phyloP scores from a whole-genome alignment of 2,329 filamentous ascomycete genomes.

The Paraphaeosphaeria sporulosa region DNA sequence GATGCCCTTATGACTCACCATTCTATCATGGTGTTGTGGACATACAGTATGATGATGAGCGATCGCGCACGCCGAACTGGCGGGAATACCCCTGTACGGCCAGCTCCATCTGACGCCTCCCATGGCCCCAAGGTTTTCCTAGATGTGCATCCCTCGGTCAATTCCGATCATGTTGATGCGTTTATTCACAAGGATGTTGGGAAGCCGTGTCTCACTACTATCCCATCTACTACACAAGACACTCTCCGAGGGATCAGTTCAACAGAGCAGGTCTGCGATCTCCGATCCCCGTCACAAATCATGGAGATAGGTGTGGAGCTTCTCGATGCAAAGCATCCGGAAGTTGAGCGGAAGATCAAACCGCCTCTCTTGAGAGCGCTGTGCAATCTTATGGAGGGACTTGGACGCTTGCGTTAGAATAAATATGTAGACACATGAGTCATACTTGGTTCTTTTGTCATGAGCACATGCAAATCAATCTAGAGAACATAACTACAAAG shows the following conservation, averaged over 20 bases:
- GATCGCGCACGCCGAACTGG: conserved; percentile 26
- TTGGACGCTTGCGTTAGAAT: not conserved
- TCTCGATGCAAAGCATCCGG: conserved; percentile 27
- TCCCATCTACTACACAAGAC: not conserved
- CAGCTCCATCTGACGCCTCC: not conserved
- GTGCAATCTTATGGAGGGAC: conserved; percentile 28
- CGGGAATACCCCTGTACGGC: conserved; percentile 15
- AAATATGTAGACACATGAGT: not conserved
- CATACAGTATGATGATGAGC: conserved; percentile 32
- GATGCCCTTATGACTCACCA: conserved; percentile 32
- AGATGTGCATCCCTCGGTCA: conserved; percentile 10
- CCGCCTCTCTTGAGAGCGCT: conserved; percentile 27
- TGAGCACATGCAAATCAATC: too few relatives aligned
- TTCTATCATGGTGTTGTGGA: conserved; percentile 34
- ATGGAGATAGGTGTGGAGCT: conserved; percentile 28
- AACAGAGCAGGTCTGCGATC: conserved; percentile 17
- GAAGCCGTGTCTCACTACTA: conserved; percentile 11
- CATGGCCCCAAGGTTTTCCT: conserved; percentile 16
- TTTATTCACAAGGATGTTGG: too few relatives aligned
- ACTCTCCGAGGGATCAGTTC: not conserved
- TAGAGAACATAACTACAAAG: too few relatives aligned
- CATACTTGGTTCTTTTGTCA: too few relatives aligned
- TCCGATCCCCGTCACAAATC: conserved; percentile 24
- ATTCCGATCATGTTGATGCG: too few relatives aligned
- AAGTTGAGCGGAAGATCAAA: conserved; percentile 23